A percentile compares a stretch with the other conserved stretches of the same genome.
These are phyloP conservation scores for Moricandia moricandioides DNA, from an alignment of 345 rosid genomes.

Conservation along the genomic window DNA sequence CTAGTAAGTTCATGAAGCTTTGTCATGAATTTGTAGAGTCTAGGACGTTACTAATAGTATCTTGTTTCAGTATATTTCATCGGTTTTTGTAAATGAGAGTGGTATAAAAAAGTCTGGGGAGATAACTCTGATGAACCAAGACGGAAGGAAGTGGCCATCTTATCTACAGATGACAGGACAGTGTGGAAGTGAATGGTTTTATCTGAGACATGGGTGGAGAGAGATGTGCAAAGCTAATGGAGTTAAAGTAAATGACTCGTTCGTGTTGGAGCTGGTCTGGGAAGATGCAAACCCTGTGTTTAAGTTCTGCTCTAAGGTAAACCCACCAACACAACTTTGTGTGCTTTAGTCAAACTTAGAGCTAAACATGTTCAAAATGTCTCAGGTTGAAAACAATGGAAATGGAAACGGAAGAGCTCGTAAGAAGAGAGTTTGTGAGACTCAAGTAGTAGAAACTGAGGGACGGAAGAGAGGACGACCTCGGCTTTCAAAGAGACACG, in stretches of 20 bases:
- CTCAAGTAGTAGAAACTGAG: neutral
- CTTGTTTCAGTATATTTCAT: slow-evolving; percentile 29
- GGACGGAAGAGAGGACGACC: slow-evolving; percentile 6
- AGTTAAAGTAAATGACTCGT: slow-evolving; percentile 22
- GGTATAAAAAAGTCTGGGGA: slow-evolving; percentile 13
- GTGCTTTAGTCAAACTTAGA: neutral
- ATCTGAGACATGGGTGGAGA: slow-evolving; percentile 35
- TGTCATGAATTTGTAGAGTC: slow-evolving; percentile 1
- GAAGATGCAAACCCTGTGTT: slow-evolving; percentile 16
- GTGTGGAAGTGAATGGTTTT: slow-evolving; percentile 14
- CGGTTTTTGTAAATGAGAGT: slow-evolving; percentile 12
- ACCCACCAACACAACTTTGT: neutral
- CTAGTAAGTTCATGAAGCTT: slow-evolving; percentile 25
- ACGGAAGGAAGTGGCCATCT: slow-evolving; percentile 31
- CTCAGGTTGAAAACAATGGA: slow-evolving; percentile 3
- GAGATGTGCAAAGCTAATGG: slow-evolving; percentile 35
- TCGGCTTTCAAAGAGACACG: neutral
- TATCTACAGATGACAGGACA: slow-evolving; percentile 13
- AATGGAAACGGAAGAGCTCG: neutral
- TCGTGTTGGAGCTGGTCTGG: slow-evolving; percentile 16
- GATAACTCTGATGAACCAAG: slow-evolving; percentile 20
- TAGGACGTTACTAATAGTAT: neutral
- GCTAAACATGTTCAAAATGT: neutral
- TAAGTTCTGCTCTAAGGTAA: slow-evolving; percentile 32
- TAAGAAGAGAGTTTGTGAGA: slow-evolving; percentile 21